Conservation (phyloP, 148 eudicot species). For the Fagopyrum esculentum region DNA sequence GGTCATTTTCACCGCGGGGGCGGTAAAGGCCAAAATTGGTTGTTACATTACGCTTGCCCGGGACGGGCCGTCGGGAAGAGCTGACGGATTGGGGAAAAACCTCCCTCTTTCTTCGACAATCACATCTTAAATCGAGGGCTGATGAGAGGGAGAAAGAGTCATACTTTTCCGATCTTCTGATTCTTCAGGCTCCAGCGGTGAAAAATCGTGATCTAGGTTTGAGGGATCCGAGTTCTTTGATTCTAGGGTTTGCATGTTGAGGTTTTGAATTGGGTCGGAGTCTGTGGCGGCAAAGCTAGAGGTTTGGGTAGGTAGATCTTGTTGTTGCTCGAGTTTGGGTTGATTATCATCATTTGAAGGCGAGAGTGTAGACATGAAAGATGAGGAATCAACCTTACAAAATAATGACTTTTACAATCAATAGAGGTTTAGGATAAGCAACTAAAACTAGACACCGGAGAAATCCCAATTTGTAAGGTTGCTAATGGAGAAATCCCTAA, state of each 20-base stretch:
- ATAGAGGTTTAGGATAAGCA: too few relatives aligned
- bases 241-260: neutral
- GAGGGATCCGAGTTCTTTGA: neutral
- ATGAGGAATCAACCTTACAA: neutral
- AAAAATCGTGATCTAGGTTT: neutral
- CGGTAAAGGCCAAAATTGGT: too few relatives aligned
- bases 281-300: neutral
- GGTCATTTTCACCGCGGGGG: too few relatives aligned
- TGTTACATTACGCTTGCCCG: slow-evolving; percentile 18
- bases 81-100: neutral
- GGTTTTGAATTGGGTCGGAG: neutral
- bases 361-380: neutral
- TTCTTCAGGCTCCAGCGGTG: neutral
- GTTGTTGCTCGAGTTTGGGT: neutral
- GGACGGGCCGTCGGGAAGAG: slow-evolving; percentile 20
- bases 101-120: neutral
- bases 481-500: too few relatives aligned
- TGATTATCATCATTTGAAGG: neutral
- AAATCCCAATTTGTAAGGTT: too few relatives aligned
- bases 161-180: neutral
- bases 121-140: neutral
- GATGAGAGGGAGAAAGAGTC: neutral
- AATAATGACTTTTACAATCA: too few relatives aligned
- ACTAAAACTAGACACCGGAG: too few relatives aligned
- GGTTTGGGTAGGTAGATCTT: neutral